Conservation (phyloP, 768 basidiomycete species). For the Coprinopsis sp. region DNA sequence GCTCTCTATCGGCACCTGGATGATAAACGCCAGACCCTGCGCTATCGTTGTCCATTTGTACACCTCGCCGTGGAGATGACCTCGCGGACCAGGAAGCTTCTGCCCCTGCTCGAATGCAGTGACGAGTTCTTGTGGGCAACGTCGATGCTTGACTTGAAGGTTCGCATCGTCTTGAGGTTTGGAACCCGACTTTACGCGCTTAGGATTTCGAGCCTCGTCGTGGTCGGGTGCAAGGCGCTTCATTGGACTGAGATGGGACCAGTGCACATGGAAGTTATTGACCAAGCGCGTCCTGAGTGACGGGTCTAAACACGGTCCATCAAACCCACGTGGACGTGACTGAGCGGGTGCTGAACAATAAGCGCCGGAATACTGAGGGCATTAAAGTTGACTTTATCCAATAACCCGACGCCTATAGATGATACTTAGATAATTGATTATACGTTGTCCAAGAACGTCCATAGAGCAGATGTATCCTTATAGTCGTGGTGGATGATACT, state of each 20-base stretch:
- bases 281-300: too few species aligned
- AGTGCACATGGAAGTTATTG: too few species aligned
- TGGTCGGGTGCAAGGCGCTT: too few species aligned
- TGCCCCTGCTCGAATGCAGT: neutral
- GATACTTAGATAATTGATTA: too few species aligned
- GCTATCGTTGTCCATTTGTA: neutral
- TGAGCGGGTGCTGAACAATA: too few species aligned
- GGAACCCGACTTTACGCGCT: neutral
- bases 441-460: slow-evolving; percentile 77
- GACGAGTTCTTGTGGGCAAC: neutral
- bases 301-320: too few species aligned
- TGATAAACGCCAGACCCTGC: neutral
- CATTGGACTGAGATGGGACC: too few species aligned
- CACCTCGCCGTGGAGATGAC: neutral
- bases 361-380: too few species aligned
- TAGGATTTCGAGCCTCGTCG: slow-evolving; percentile 1
- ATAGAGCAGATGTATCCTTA: slow-evolving; percentile 70
- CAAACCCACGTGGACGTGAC: too few species aligned
- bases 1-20: neutral
- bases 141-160: neutral
- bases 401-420: too few species aligned
- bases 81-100: neutral
- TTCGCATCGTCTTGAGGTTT: too few species aligned
- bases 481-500: slow-evolving; percentile 94
- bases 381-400: too few species aligned